These are phyloP conservation scores for Priceomyces melissophilus DNA, from an alignment of 805 yeast genomes.

Conservation along the genomic window DNA sequence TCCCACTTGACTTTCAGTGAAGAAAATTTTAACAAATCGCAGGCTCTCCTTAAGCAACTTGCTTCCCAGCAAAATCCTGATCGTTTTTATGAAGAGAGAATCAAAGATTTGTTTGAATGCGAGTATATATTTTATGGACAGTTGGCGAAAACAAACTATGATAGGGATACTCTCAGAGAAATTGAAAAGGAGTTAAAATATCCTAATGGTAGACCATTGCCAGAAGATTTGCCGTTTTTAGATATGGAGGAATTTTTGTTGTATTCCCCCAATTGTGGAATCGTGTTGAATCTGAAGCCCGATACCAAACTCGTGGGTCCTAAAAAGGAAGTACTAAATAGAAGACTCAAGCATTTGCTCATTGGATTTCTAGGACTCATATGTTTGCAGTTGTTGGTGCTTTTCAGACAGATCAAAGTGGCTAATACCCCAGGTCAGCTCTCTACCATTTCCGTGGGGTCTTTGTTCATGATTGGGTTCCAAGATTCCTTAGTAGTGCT, in stretches of 20 bases:
- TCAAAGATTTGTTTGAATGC: constrained; percentile 43
- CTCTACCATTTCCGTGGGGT: constrained; percentile 54
- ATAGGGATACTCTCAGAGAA: constrained; percentile 48
- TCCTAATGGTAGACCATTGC: constrained; percentile 80
- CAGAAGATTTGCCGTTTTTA: constrained; percentile 50
- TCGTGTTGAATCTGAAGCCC: constrained; percentile 34
- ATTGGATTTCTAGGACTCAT: constrained; percentile 45
- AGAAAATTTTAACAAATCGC: constrained; percentile 42
- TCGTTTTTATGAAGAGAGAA: constrained; percentile 29
- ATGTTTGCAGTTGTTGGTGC: constrained; percentile 48
- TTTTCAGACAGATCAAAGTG: constrained; percentile 66
- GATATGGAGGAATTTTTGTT: constrained; percentile 53
- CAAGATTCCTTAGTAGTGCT: constrained; percentile 73
- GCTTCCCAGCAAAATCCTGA: constrained; percentile 39
- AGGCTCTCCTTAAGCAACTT: constrained; percentile 37
- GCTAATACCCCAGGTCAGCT: constrained; percentile 78
- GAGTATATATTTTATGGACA: constrained; percentile 72
- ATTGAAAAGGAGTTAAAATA: constrained; percentile 69
- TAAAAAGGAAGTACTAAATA: constrained; percentile 47
- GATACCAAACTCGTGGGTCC: constrained; percentile 43
- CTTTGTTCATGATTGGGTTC: constrained; percentile 59
- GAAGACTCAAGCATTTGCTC: constrained; percentile 38
- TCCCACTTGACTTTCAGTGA: constrained; percentile 52
- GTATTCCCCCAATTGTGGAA: constrained; percentile 89
- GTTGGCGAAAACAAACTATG: constrained; percentile 55